Evolutionary conservation across 2,329 filamentous ascomycete species (phyloP).

Genomic region (Diaporthe eres): DNA sequence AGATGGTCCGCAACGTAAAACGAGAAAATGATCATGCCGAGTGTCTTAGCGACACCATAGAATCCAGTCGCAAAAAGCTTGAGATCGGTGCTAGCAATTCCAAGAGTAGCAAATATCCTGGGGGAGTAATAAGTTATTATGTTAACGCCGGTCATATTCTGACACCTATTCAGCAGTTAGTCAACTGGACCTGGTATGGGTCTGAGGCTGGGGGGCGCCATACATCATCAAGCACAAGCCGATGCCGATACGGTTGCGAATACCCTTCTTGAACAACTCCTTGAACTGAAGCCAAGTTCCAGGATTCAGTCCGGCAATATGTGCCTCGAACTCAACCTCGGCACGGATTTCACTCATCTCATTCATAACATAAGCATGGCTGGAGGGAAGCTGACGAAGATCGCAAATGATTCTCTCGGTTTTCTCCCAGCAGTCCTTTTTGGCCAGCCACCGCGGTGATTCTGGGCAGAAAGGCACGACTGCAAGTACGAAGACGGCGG

Average conservation of each 20-base stretch:
- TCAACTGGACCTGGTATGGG: conserved; percentile 57
- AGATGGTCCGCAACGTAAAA: conserved; percentile 27
- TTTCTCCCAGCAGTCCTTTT: conserved; percentile 64
- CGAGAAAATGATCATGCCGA: conserved; percentile 25
- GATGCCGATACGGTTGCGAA: conserved; percentile 63
- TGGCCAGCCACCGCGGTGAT: conserved; percentile 73
- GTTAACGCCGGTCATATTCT: conserved; percentile 69
- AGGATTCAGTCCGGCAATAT: conserved; percentile 60
- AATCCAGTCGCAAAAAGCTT: conserved; percentile 27
- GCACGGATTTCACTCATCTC: conserved; percentile 72
- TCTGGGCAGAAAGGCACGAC: conserved; percentile 65
- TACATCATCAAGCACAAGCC: conserved; percentile 64
- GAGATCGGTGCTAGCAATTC: conserved; percentile 25
- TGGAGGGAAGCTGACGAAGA: conserved; percentile 64
- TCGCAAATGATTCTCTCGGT: conserved; percentile 66
- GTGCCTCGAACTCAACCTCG: conserved; percentile 62
- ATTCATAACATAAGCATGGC: conserved; percentile 73
- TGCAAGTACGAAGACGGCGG: conserved; percentile 65
- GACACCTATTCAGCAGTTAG: conserved; percentile 76
- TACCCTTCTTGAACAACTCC: conserved; percentile 54
- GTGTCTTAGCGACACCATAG: conserved; percentile 24
- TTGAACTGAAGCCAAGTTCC: conserved; percentile 74
- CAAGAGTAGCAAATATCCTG: conserved; percentile 63
- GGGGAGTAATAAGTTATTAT: conserved; percentile 57
- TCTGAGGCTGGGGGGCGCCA: too few species aligned